A percentile compares a stretch with the other conserved stretches of the same genome.
Evolutionary conservation across 805 yeast species (phyloP).

Genomic region (Ogataea nonfermentans): DNA sequence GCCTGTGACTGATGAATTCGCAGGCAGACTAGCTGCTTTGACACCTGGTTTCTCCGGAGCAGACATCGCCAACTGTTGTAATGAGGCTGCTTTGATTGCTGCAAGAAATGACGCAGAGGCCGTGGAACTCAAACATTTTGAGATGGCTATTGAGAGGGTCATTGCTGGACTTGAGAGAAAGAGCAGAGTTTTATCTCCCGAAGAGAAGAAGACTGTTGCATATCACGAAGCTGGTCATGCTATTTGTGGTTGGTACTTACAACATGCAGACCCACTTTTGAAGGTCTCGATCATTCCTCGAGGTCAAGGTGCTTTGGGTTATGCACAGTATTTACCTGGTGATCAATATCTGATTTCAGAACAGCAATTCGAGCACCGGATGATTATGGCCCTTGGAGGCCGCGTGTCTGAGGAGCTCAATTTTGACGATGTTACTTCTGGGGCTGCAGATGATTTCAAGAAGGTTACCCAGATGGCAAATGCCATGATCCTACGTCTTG

Average conservation of each 20-base stretch:
- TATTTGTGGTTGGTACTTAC: slow-evolving; percentile 93
- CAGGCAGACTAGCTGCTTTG: slow-evolving; percentile 89
- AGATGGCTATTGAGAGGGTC: slow-evolving; percentile 94
- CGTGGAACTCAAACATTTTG: slow-evolving; percentile 80
- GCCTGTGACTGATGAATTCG: slow-evolving; percentile 51
- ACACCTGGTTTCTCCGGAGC: slow-evolving; percentile 99
- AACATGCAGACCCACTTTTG: slow-evolving; percentile 87
- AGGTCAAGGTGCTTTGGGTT: slow-evolving; percentile 95
- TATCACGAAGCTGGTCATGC: slow-evolving; percentile 99
- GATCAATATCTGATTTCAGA: slow-evolving; percentile 78
- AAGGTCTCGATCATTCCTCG: slow-evolving; percentile 97
- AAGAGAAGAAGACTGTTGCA: slow-evolving; percentile 88
- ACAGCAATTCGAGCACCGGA: slow-evolving; percentile 75
- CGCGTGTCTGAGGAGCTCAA: slow-evolving; percentile 94
- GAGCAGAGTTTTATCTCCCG: slow-evolving; percentile 75
- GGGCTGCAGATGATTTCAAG: slow-evolving; percentile 95
- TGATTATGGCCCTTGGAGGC: slow-evolving; percentile 98
- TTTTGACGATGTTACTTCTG: slow-evolving; percentile 88
- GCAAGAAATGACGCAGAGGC: slow-evolving; percentile 76
- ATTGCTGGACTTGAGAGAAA: slow-evolving; percentile 95
- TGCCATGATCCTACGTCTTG: slow-evolving; percentile 87
- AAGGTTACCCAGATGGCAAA: slow-evolving; percentile 93
- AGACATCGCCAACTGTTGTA: slow-evolving; percentile 94
- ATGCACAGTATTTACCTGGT: slow-evolving; percentile 95
- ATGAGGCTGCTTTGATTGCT: slow-evolving; percentile 96